Evolutionary conservation across 1,139 yeast genomes (phyloP).

Genomic region (Starmera stellimalicola): DNA sequence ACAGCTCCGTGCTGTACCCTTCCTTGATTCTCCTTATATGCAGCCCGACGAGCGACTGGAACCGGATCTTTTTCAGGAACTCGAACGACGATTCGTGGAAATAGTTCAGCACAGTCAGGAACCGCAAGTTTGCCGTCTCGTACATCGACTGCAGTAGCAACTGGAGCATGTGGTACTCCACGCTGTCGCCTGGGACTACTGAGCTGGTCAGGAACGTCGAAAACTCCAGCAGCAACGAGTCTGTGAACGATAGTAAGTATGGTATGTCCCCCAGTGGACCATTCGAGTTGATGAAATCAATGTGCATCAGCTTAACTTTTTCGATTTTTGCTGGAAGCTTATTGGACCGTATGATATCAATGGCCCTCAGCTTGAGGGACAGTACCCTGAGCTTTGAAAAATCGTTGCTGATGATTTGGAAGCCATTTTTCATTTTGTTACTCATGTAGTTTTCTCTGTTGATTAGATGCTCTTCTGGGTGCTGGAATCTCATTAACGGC

Average conservation of each 20-base stretch:
- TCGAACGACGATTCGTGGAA: too few relatives aligned
- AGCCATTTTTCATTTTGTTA: background rate
- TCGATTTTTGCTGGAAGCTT: background rate
- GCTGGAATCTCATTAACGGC: too few relatives aligned
- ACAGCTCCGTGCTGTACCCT: too few relatives aligned
- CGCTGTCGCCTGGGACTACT: too few relatives aligned
- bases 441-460: background rate
- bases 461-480: background rate
- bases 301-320: background rate
- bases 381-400: slow-evolving; percentile 2
- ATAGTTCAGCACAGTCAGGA: too few relatives aligned
- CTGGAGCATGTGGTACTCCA: too few relatives aligned
- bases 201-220: too few relatives aligned
- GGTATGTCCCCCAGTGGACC: slow-evolving; percentile 1
- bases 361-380: background rate
- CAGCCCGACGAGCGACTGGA: too few relatives aligned
- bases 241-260: background rate
- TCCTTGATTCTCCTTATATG: too few relatives aligned
- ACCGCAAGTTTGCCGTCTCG: too few relatives aligned
- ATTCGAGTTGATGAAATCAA: background rate
- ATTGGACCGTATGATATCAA: slow-evolving; percentile 1
- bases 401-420: background rate
- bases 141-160: too few relatives aligned
- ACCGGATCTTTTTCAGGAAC: too few relatives aligned
- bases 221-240: background rate